Evolutionary conservation across 164 flowering plant species (phyloP).

Genomic region (Tetracentron sinense): DNA sequence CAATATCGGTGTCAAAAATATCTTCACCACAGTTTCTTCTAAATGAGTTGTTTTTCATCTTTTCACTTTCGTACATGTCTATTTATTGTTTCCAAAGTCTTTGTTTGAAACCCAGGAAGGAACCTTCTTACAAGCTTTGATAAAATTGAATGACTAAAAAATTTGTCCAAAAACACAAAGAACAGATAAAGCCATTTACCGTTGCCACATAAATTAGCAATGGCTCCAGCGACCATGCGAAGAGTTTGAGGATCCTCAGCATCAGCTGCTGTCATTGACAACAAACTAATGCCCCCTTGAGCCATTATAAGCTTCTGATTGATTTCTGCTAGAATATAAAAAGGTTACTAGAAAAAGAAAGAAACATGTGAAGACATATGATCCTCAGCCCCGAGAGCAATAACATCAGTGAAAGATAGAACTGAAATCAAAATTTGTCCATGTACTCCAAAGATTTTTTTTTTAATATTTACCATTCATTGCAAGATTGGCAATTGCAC

Average conservation of each 20-base stretch:
- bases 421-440: background rate
- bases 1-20: background rate
- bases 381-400: background rate
- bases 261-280: slow-evolving; percentile 70
- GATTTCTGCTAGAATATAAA: slow-evolving; percentile 49
- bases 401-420: background rate
- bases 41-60: background rate
- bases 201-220: slow-evolving; percentile 96
- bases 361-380: background rate
- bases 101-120: background rate
- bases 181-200: slow-evolving; percentile 46
- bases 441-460: background rate
- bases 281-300: slow-evolving; percentile 81
- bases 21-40: background rate
- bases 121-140: background rate
- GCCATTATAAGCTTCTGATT: slow-evolving; percentile 96
- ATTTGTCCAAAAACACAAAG: background rate
- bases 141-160: background rate
- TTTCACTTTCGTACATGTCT: background rate
- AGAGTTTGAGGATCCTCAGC: slow-evolving; percentile 97
- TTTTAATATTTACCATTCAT: slow-evolving; percentile 70
- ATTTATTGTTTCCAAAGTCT: background rate
- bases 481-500: slow-evolving; percentile 96
- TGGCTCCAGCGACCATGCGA: slow-evolving; percentile 98
- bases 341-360: slow-evolving; percentile 4